A percentile compares a stretch with the other conserved stretches of the same genome.
These are phyloP conservation scores for Diaporthe caulivora DNA, from an alignment of 2,329 filamentous ascomycete species.

Conservation along the genomic window DNA sequence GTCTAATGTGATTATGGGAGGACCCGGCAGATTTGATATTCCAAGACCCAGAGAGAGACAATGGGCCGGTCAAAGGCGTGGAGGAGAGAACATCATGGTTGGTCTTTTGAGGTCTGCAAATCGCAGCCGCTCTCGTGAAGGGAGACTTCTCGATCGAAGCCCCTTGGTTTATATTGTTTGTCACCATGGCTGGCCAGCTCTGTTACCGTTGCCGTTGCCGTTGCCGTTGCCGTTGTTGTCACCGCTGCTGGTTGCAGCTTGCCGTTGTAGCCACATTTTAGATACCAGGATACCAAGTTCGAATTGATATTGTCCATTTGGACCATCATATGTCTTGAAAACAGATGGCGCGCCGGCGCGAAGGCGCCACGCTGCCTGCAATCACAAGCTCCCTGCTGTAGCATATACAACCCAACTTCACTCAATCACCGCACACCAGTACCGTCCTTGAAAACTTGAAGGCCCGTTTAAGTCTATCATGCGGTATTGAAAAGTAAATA, in stretches of 20 bases:
- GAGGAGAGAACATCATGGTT: conserved; percentile 2
- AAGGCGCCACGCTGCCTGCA: no score
- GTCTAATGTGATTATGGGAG: not conserved
- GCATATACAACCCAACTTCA: no score
- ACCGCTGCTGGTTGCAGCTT: conserved; percentile 31
- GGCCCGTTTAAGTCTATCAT: no score
- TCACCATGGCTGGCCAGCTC: conserved; percentile 32
- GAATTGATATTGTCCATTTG: conserved; percentile 13
- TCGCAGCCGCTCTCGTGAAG: conserved; percentile 4
- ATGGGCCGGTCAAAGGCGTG: conserved; percentile 16
- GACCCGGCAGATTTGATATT: conserved; percentile 14
- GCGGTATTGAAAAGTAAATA: no score
- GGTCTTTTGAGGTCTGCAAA: conserved; percentile 2
- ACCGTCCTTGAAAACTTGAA: no score
- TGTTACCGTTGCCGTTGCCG: conserved; percentile 3
- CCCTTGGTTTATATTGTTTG: conserved; percentile 20
- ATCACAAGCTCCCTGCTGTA: no score
- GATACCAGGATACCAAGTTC: conserved; percentile 40
- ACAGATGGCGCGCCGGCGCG: no score
- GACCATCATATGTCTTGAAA: not conserved
- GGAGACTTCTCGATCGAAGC: conserved; percentile 30
- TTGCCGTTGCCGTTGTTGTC: conserved; percentile 24
- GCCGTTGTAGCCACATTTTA: conserved; percentile 30
- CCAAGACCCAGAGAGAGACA: conserved; percentile 18
- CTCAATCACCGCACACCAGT: no score